Evolutionary conservation across 768 basidiomycete species (phyloP).

Genomic region (Mycena venus): DNA sequence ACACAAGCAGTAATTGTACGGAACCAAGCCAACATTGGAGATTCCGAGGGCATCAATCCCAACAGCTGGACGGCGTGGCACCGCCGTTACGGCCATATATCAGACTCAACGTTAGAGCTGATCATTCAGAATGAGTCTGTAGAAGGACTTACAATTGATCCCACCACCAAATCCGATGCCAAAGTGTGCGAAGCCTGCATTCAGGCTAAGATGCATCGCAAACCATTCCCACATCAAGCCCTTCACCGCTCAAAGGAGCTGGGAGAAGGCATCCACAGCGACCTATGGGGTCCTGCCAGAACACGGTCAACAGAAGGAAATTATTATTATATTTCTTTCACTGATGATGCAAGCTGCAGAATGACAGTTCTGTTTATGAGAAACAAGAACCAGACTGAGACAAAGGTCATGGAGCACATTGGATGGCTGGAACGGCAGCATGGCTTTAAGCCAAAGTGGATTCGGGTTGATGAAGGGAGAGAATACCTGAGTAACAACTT

Average conservation of each 20-base stretch:
- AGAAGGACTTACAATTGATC: conserved; percentile 8
- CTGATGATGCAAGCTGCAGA: conserved; percentile 28
- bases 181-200: conserved; percentile 9
- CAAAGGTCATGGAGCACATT: conserved; percentile 32
- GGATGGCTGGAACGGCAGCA: conserved; percentile 28
- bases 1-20: no score
- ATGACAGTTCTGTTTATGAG: conserved; percentile 30
- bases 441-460: conserved; percentile 8
- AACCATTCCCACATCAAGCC: conserved; percentile 12
- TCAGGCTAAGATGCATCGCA: conserved; percentile 12
- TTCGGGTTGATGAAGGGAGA: conserved; percentile 44
- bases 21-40: no score
- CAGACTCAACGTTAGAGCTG: background rate
- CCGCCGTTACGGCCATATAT: no score
- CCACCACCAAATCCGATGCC: background rate
- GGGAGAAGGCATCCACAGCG: conserved; percentile 19
- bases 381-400: conserved; percentile 29
- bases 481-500: conserved; percentile 44
- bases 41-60: no score
- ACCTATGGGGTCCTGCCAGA: conserved; percentile 11
- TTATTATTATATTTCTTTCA: conserved; percentile 1
- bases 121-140: background rate
- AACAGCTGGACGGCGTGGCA: no score
- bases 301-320: background rate
- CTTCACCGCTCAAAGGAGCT: background rate